Base-by-base conservation (phyloP, 2,329 filamentous ascomycete species). In the Ceratocystis smalleyi region DNA sequence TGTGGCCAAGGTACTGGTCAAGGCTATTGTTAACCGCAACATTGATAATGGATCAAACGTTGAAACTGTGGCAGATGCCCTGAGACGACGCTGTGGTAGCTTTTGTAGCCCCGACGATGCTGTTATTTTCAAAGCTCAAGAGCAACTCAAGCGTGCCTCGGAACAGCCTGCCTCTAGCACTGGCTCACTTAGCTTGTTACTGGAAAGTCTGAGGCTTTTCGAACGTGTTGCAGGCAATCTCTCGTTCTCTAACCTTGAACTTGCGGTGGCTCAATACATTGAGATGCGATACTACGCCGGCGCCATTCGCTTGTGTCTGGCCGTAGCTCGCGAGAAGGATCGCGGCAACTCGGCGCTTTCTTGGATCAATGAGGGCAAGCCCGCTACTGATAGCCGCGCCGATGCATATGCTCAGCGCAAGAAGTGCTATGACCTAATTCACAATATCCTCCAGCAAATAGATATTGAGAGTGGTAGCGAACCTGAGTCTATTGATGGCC, bases 41-140 rank as follows among this genome's bases (percentile, higher is more conserved):
- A 99, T 99, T 70, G 88, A 92, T 65, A 96, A 90, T 71, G 94
- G 95, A 8, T 92, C 91, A 3, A 99, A 97, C 68, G 92, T 99
- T 22, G 95, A 99, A 75, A 96, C 91, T 0, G 91, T 99, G 27
- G 92, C 94, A 0, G 94, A 99, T 74, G 90, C 91, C n/a, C 77
- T 99, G 61, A 83, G 94, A 59, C 82, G 94, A 69, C 84, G 91
- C 70, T 99, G 94, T 70, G 95, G 94, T 67, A 96, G 88, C 75
- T 99, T 99, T 80, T 99, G 94, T 74, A 96, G 91, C 71, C 86
- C 92, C 0, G 92, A 99, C 68, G 94, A 99, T 76, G 94, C 97
- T 1, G 85, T 97, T 68, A 92, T 96, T 69, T 99, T 99, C 84
- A 97, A 96, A 75, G 94, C 94, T 0, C 92, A 97, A 72, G 94